These are phyloP conservation scores for Skeletonema potamos DNA, from an alignment of 108 stramenopile genomes.

Conservation along the genomic window DNA sequence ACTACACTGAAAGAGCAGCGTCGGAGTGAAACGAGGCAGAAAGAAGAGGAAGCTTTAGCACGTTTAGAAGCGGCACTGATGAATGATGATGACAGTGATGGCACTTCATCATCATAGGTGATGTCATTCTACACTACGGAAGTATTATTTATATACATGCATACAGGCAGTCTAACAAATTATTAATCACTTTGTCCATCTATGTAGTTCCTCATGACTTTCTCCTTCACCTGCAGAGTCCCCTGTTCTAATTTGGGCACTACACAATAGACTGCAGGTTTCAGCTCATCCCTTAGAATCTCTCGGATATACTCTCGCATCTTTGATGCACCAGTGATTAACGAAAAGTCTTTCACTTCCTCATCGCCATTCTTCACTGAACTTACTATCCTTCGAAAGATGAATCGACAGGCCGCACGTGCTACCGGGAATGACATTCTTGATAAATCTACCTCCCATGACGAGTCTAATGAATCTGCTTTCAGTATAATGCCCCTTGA, in stretches of 20 bases:
- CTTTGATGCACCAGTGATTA: conserved; percentile 70
- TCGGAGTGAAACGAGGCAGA: background rate
- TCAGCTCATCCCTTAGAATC: conserved; percentile 55
- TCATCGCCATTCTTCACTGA: conserved; percentile 13
- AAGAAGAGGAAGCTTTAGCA: conserved; percentile 18
- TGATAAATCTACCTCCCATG: conserved; percentile 71
- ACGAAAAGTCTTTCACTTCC: conserved; percentile 50
- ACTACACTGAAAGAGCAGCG: background rate
- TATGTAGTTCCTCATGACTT: conserved; percentile 33
- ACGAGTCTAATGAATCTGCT: conserved; percentile 54
- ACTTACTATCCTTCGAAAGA: conserved; percentile 37
- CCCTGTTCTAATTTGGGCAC: conserved; percentile 56
- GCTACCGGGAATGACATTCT: conserved; percentile 77
- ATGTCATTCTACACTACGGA: background rate
- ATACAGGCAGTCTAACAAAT: background rate
- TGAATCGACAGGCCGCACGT: conserved; percentile 66
- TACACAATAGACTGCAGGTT: conserved; percentile 46
- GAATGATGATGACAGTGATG: conserved; percentile 6
- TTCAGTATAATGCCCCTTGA: conserved; percentile 56
- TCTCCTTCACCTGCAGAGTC: conserved; percentile 40
- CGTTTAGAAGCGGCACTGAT: conserved; percentile 19
- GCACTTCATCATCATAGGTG: background rate
- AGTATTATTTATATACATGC: no score
- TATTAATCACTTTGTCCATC: conserved; percentile 24
- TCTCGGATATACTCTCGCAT: conserved; percentile 61